These are phyloP conservation scores for Helianthus tuberosus DNA, from an alignment of 129 eudicot genomes.

Conservation along the genomic window DNA sequence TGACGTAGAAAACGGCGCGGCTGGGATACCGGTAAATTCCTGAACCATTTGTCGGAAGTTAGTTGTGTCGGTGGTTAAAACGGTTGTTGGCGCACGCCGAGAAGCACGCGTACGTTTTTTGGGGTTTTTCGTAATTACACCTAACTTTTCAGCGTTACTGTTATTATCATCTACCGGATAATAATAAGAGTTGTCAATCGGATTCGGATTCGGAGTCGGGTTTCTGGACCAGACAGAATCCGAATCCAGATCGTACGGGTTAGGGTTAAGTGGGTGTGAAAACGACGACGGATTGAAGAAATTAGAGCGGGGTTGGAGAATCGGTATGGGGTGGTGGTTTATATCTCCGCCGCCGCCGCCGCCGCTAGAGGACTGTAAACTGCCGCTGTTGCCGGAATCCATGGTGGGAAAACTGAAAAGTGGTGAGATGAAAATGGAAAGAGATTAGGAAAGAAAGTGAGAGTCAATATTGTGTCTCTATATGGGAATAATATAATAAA, in stretches of 20 bases:
- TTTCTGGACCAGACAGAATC: constrained; percentile 54
- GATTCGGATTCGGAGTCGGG: constrained; percentile 35
- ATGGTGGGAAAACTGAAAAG: constrained; percentile 21
- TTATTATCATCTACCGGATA: constrained; percentile 18
- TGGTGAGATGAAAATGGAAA: too few species aligned
- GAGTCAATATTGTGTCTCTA: constrained; percentile 18
- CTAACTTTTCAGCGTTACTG: constrained; percentile 21
- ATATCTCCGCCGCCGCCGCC: constrained; percentile 30
- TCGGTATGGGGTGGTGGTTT: constrained; percentile 23
- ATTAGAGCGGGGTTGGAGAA: constrained; percentile 21
- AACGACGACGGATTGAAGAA: constrained; percentile 43
- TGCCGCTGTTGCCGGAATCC: constrained; percentile 63
- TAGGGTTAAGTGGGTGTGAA: constrained; percentile 39
- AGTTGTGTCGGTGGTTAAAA: constrained; percentile 76
- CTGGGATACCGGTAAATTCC: constrained; percentile 87
- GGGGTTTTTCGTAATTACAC: constrained; percentile 46
- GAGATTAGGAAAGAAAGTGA: background rate
- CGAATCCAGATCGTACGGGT: constrained; percentile 39
- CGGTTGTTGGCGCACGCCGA: constrained; percentile 90
- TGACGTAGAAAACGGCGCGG: constrained; percentile 56
- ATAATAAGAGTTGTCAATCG: constrained; percentile 15
- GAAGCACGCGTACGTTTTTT: constrained; percentile 86
- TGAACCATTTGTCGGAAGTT: constrained; percentile 95
- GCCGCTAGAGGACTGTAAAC: constrained; percentile 64
- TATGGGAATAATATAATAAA: background rate